These are phyloP conservation scores for Didymella arachidicola DNA, from an alignment of 2,329 filamentous ascomycete species.

Conservation along the genomic window DNA sequence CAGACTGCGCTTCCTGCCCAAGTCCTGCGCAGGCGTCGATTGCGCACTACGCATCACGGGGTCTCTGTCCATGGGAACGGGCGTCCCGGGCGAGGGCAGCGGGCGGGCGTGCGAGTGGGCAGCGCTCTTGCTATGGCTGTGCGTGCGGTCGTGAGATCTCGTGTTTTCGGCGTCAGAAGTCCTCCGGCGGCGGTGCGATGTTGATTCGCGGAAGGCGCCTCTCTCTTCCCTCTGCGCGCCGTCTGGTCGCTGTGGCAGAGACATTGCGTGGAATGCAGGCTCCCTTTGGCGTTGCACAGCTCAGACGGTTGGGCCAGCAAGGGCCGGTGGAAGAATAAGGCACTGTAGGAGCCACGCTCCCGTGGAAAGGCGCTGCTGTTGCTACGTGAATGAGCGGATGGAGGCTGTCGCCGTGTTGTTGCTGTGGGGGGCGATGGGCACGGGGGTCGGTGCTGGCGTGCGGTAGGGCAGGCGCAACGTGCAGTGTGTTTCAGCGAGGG, in stretches of 20 bases:
- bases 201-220: constrained; percentile 70
- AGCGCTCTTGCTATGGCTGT: constrained; percentile 51
- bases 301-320: constrained; percentile 15
- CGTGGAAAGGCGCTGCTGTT: constrained; percentile 9
- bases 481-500: constrained; percentile 18
- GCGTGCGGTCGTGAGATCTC: constrained; percentile 55
- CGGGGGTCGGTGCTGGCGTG: constrained; percentile 14
- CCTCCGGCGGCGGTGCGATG: constrained; percentile 70
- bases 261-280: constrained; percentile 49
- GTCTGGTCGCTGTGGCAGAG: constrained; percentile 68
- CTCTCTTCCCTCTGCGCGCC: constrained; percentile 52
- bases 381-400: constrained; percentile 11
- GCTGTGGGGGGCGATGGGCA: constrained; percentile 17
- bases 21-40: constrained; percentile 55
- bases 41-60: constrained; percentile 57
- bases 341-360: constrained; percentile 8
- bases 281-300: constrained; percentile 14
- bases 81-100: constrained; percentile 56
- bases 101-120: constrained; percentile 52
- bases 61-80: constrained; percentile 58
- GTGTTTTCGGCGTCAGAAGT: constrained; percentile 73
- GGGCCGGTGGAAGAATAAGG: constrained; percentile 15
- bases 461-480: constrained; percentile 13
- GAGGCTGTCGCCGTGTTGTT: constrained; percentile 11
- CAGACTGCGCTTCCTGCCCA: constrained; percentile 82